Evolutionary conservation across 1,284 basidiomycete species (phyloP).

Genomic region (Grifola frondosa): DNA sequence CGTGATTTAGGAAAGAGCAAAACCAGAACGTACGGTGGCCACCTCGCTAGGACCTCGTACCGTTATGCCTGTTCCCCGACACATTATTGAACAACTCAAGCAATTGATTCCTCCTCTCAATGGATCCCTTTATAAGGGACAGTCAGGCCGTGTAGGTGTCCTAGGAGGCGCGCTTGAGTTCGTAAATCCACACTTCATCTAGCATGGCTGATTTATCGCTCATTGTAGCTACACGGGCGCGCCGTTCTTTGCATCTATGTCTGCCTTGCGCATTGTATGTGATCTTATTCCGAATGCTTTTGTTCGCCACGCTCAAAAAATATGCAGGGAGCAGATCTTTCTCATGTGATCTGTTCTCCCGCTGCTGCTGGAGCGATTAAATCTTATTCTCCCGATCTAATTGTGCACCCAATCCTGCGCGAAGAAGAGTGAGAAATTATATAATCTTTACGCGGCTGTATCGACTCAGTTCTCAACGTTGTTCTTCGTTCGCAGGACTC

Average conservation of each 20-base stretch:
- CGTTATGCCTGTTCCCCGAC: conserved; percentile 59
- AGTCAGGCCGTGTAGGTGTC: conserved; percentile 94
- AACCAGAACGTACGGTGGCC: too few relatives aligned
- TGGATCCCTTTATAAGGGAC: conserved; percentile 90
- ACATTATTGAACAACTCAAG: conserved; percentile 68
- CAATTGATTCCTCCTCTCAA: conserved; percentile 83
- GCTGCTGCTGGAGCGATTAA: conserved; percentile 90
- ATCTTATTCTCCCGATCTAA: conserved; percentile 92
- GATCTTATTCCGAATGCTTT: neutral
- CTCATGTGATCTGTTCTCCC: conserved; percentile 96
- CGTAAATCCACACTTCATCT: conserved; percentile 20
- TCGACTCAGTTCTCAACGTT: neutral
- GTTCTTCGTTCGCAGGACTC: conserved; percentile 33
- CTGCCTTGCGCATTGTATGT: conserved; percentile 77
- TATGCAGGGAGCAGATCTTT: conserved; percentile 94
- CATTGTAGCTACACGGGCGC: conserved; percentile 88
- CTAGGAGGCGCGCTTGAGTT: conserved; percentile 92
- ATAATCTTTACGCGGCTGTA: conserved; percentile 14
- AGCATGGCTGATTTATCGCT: neutral
- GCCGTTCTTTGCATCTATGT: conserved; percentile 91
- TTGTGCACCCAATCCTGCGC: conserved; percentile 89
- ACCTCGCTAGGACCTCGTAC: too few relatives aligned
- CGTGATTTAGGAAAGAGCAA: too few relatives aligned
- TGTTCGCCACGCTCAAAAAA: conserved; percentile 2
- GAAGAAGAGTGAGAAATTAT: conserved; percentile 52